Evolutionary conservation across 2,329 filamentous ascomycete species (phyloP).

Genomic region (Botrytis paeoniae): DNA sequence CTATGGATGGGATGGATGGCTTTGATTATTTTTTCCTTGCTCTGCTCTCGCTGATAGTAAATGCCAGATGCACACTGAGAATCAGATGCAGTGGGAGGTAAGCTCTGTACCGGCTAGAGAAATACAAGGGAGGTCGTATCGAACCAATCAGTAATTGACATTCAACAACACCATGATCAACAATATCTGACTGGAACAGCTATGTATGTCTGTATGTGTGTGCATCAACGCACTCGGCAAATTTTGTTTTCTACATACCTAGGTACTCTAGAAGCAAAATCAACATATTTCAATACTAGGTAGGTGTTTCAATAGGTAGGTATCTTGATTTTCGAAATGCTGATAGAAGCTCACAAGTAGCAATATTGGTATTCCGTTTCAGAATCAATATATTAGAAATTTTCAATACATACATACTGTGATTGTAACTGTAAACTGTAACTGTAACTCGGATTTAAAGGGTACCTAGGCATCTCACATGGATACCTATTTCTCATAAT

Average conservation of each 20-base stretch:
- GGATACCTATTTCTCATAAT: neutral
- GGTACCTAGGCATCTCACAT: neutral
- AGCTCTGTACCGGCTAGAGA: neutral
- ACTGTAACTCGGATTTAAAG: neutral
- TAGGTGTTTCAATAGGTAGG: neutral
- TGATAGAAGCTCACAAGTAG: neutral
- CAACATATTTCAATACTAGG: neutral
- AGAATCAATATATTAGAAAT: neutral
- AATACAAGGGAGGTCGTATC: neutral
- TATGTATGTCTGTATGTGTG: neutral
- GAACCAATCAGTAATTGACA: neutral
- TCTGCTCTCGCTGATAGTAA: neutral
- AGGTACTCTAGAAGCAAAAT: neutral
- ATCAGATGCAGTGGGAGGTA: neutral
- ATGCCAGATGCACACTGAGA: neutral
- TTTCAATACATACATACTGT: neutral
- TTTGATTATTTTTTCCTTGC: neutral
- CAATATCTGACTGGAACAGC: neutral
- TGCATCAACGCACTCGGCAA: neutral
- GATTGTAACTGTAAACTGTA: neutral
- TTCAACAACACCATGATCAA: neutral
- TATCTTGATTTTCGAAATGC: neutral
- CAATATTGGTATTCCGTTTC: neutral
- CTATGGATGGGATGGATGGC: neutral
- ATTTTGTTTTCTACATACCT: neutral